phyloP scores from a whole-genome alignment of 2,329 filamentous ascomycete species.

The Kalmusia sp. region DNA sequence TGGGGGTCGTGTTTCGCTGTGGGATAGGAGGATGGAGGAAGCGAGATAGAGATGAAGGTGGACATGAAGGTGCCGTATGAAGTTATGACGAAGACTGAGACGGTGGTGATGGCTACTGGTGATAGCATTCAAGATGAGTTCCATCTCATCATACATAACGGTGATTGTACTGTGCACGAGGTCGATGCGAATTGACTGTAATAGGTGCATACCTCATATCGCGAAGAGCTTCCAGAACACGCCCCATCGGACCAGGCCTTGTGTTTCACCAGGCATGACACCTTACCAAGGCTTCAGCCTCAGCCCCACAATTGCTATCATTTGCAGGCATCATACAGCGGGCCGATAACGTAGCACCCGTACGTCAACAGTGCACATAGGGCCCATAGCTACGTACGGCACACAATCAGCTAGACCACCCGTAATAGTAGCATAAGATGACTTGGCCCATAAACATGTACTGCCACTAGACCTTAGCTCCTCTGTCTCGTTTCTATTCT shows the following conservation, averaged over 20 bases:
- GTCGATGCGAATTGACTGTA: no score
- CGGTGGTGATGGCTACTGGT: no score
- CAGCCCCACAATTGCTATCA: neutral
- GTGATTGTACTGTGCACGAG: no score
- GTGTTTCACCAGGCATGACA: slow-evolving; percentile 2
- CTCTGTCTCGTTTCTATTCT: neutral
- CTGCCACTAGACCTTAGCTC: neutral
- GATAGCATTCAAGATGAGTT: no score
- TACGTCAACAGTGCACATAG: neutral
- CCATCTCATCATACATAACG: no score
- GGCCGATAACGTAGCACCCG: neutral
- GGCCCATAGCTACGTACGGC: neutral
- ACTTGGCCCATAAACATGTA: neutral
- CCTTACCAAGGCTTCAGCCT: neutral
- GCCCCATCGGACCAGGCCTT: neutral
- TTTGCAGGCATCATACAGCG: neutral
- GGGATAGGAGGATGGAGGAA: neutral
- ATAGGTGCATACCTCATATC: no score
- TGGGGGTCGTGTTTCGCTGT: neutral
- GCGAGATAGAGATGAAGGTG: neutral
- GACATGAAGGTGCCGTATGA: neutral
- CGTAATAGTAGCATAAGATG: neutral
- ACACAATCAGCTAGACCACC: neutral
- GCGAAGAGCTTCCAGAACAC: neutral
- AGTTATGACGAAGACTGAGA: neutral